Evolutionary conservation across 2,329 filamentous ascomycete genomes (phyloP).

Genomic region (Alternaria sp.): DNA sequence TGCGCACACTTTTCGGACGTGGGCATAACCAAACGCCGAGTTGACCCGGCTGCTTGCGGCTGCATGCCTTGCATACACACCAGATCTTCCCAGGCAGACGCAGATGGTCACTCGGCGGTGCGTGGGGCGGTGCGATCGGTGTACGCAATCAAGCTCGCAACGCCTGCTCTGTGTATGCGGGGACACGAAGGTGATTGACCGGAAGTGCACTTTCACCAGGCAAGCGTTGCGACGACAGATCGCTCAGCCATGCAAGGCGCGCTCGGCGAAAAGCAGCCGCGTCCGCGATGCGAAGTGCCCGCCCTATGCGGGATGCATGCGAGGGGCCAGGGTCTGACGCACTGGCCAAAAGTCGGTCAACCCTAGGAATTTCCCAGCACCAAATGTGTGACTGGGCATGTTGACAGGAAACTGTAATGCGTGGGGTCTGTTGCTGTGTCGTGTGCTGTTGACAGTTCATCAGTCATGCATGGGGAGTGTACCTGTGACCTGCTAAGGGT

Average conservation of each 20-base stretch:
- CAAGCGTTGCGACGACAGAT: constrained; percentile 20
- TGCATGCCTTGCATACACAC: constrained; percentile 1
- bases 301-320: constrained; percentile 5
- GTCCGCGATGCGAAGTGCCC: constrained; percentile 11
- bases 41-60: constrained; percentile 10
- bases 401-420: not conserved
- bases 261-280: constrained; percentile 1
- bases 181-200: constrained; percentile 15
- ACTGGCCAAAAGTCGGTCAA: constrained; percentile 30
- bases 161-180: constrained; percentile 11
- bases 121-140: constrained; percentile 3
- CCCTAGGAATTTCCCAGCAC: constrained; percentile 2
- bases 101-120: constrained; percentile 9
- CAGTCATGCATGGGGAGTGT: constrained; percentile 5
- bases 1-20: not conserved
- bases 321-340: constrained; percentile 16
- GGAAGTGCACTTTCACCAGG: constrained; percentile 19
- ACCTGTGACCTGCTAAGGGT: constrained; percentile 13
- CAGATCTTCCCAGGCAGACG: constrained; percentile 11
- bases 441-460: constrained; percentile 1
- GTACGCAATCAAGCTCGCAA: constrained; percentile 8
- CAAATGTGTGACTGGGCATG: constrained; percentile 8
- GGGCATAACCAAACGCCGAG: constrained; percentile 5
- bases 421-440: not conserved
- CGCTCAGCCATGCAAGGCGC: constrained; percentile 13